Percentiles rank a stretch among this genome's conserved stretches.
These are phyloP conservation scores for Babesia ovata DNA, from an alignment of 169 alveolate species.

Conservation along the genomic window DNA sequence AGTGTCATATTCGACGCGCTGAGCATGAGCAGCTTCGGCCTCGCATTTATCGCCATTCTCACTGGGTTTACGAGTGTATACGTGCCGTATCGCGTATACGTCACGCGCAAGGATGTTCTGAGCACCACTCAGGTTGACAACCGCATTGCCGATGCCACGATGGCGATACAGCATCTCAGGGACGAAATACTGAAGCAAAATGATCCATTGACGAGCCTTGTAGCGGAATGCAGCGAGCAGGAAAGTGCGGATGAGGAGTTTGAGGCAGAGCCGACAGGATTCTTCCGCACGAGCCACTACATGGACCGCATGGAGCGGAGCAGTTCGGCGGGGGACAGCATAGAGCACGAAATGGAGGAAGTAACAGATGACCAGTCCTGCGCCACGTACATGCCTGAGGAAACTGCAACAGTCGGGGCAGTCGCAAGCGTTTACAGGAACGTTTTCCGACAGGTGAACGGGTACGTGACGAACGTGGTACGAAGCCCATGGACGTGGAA, in stretches of 20 bases:
- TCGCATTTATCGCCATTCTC: constrained; percentile 45
- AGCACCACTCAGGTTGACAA: constrained; percentile 40
- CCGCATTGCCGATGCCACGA: constrained; percentile 55
- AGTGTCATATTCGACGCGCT: neutral
- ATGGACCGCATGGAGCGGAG: constrained; percentile 3
- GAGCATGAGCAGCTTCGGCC: constrained; percentile 39
- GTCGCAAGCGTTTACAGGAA: too few species aligned
- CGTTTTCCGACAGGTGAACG: too few species aligned
- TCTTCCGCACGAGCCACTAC: constrained; percentile 13
- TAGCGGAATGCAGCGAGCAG: neutral
- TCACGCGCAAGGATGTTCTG: constrained; percentile 45
- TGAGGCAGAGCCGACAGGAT: neutral
- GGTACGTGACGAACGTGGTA: too few species aligned
- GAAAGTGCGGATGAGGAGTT: constrained; percentile 5
- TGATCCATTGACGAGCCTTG: neutral
- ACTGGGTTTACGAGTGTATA: constrained; percentile 61
- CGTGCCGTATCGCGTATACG: constrained; percentile 51
- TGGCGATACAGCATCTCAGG: constrained; percentile 40
- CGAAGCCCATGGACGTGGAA: too few species aligned
- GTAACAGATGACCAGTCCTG: neutral
- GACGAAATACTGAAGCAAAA: constrained; percentile 10
- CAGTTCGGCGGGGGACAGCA: neutral
- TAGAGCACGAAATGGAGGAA: neutral
- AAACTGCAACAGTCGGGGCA: too few species aligned
- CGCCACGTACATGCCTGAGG: neutral